These are phyloP conservation scores for Pichia sp. DNA, from an alignment of 1,139 yeast species.

Conservation along the genomic window DNA sequence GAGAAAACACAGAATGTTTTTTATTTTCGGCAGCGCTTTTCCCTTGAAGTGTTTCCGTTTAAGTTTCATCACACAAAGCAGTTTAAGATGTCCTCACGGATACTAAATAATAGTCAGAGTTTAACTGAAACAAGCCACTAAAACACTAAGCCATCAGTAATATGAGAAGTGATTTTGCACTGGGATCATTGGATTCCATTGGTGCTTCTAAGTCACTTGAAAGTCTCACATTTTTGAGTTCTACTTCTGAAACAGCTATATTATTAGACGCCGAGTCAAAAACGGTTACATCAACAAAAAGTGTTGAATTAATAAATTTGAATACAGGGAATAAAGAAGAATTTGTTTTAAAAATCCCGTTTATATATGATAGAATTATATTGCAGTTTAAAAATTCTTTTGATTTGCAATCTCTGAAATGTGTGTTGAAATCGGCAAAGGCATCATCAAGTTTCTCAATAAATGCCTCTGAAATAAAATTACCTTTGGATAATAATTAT, in stretches of 20 bases:
- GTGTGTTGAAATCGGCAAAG: conserved; percentile 3
- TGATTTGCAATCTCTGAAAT: not conserved
- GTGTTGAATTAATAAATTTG: not conserved
- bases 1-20: no score
- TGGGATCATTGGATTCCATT: not conserved
- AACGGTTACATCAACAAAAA: not conserved
- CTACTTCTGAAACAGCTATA: conserved; percentile 6
- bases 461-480: conserved; percentile 1
- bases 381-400: not conserved
- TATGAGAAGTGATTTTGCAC: not conserved
- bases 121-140: no score
- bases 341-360: conserved; percentile 2
- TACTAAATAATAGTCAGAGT: no score
- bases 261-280: conserved; percentile 1
- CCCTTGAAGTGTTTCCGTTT: no score
- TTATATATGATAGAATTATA: conserved; percentile 5
- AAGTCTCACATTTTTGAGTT: conserved; percentile 4
- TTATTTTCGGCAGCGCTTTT: no score
- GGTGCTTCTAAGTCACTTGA: conserved; percentile 1
- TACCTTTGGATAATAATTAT: conserved; percentile 6
- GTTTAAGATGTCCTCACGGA: no score
- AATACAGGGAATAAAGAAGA: not conserved
- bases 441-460: conserved; percentile 1
- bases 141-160: no score
- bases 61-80: no score